These are phyloP conservation scores for Hygrophorus russula DNA, from an alignment of 768 basidiomycete species.

Conservation along the genomic window DNA sequence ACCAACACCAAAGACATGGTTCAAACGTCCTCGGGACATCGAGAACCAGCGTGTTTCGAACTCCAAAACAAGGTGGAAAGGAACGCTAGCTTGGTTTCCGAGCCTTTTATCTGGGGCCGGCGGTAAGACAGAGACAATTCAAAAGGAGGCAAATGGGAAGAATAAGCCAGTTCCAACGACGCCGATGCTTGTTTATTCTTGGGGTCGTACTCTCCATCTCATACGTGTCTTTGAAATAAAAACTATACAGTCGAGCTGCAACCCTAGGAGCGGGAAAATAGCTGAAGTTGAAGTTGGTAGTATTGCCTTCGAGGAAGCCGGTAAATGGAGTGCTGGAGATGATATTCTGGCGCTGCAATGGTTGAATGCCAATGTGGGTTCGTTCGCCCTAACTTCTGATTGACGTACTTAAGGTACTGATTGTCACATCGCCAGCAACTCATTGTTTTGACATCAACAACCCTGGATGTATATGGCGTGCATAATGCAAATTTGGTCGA, in stretches of 20 bases:
- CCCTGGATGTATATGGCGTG: slow-evolving; percentile 64
- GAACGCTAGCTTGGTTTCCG: slow-evolving; percentile 76
- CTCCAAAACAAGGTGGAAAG: slow-evolving; percentile 40
- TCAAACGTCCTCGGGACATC: slow-evolving; percentile 50
- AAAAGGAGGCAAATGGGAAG: slow-evolving; percentile 12
- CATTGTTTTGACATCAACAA: slow-evolving; percentile 41
- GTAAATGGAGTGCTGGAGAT: slow-evolving; percentile 48
- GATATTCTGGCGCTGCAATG: slow-evolving; percentile 72
- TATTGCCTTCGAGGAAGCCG: slow-evolving; percentile 50
- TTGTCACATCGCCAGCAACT: slow-evolving; percentile 44
- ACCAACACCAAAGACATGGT: slow-evolving; percentile 89
- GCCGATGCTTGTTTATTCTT: slow-evolving; percentile 76
- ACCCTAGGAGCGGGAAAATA: slow-evolving; percentile 48
- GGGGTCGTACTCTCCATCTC: slow-evolving; percentile 62
- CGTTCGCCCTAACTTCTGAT: slow-evolving; percentile 13
- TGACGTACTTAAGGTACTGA: slow-evolving; percentile 4
- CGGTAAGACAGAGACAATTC: slow-evolving; percentile 5
- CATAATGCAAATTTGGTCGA: slow-evolving; percentile 49
- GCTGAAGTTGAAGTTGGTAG: slow-evolving; percentile 51
- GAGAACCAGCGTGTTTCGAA: slow-evolving; percentile 32
- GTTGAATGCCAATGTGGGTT: slow-evolving; percentile 80
- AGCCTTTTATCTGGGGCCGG: slow-evolving; percentile 26
- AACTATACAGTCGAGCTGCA: slow-evolving; percentile 35
- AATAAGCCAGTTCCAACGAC: slow-evolving; percentile 17
- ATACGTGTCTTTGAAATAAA: slow-evolving; percentile 55